Evolutionary conservation across 192 early-diverging fungal genomes (phyloP).

Genomic region (Podila clonocystis): DNA sequence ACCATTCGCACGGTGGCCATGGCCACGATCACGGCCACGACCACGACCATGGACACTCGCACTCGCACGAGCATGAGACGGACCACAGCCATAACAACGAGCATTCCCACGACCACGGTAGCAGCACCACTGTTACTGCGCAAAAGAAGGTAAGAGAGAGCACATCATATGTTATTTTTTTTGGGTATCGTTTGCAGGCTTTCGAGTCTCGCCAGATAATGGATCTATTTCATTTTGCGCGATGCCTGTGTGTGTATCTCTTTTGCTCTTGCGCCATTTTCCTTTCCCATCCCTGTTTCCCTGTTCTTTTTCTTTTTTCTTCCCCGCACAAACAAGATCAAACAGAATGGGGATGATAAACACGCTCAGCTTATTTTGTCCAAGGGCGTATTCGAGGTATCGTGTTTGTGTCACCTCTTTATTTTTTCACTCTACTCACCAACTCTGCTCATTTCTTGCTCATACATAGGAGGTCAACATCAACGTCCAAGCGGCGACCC

Average conservation of each 20-base stretch:
- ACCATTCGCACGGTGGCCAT: constrained; percentile 39
- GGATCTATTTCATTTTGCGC: too few relatives aligned
- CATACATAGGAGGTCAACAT: constrained; percentile 64
- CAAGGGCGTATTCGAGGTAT: too few relatives aligned
- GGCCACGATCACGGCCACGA: constrained; percentile 56
- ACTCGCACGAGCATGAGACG: constrained; percentile 29
- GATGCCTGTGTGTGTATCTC: too few relatives aligned
- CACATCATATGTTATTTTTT: too few relatives aligned
- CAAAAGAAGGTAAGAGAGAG: constrained; percentile 31
- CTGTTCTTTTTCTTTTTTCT: neutral
- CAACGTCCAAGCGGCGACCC: constrained; percentile 75
- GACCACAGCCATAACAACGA: constrained; percentile 12
- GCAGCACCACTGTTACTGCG: constrained; percentile 10
- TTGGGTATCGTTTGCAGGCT: too few relatives aligned
- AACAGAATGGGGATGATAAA: too few relatives aligned
- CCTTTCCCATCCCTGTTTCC: too few relatives aligned
- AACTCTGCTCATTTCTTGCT: too few relatives aligned
- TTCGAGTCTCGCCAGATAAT: too few relatives aligned
- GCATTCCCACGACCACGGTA: constrained; percentile 30
- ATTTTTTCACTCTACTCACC: neutral
- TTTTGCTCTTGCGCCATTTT: too few relatives aligned
- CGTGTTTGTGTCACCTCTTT: neutral
- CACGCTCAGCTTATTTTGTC: too few relatives aligned
- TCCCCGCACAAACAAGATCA: too few relatives aligned
- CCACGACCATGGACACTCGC: constrained; percentile 56